phyloP scores from a whole-genome alignment of 352 stramenopile genomes.

The Phytophthora boehmeriae region DNA sequence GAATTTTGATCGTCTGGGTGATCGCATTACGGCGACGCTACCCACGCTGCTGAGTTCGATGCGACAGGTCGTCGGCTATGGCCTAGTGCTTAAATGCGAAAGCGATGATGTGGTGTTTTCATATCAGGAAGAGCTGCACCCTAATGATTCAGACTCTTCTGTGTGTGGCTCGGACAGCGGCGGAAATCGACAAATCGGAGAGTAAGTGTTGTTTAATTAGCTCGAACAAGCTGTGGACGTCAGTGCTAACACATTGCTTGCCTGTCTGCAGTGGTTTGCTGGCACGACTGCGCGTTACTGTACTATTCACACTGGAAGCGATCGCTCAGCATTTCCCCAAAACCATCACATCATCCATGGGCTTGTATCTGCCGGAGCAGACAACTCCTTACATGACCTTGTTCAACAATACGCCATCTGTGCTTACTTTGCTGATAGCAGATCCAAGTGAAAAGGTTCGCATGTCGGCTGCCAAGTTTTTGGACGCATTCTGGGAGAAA shows the following conservation, averaged over 20 bases:
- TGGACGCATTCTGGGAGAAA: slow-evolving; percentile 85
- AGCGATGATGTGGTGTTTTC: slow-evolving; percentile 62
- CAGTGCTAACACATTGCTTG: slow-evolving; percentile 8
- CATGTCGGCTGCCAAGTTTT: slow-evolving; percentile 73
- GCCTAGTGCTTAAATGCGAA: slow-evolving; percentile 55
- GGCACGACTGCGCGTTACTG: slow-evolving; percentile 72
- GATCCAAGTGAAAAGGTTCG: slow-evolving; percentile 81
- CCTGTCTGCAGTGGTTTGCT: slow-evolving; percentile 54
- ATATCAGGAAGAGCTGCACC: slow-evolving; percentile 60
- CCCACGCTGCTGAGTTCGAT: slow-evolving; percentile 77
- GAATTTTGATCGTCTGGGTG: slow-evolving; percentile 60
- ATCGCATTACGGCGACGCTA: slow-evolving; percentile 63
- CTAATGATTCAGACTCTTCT: slow-evolving; percentile 77
- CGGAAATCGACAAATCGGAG: slow-evolving; percentile 39
- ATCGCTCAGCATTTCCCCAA: slow-evolving; percentile 75
- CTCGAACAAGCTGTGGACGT: background rate
- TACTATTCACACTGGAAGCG: slow-evolving; percentile 72
- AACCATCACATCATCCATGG: slow-evolving; percentile 77
- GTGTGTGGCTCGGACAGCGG: slow-evolving; percentile 68
- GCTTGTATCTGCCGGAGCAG: slow-evolving; percentile 82
- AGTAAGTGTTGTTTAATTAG: slow-evolving; percentile 45
- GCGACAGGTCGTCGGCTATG: slow-evolving; percentile 79
- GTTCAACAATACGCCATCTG: slow-evolving; percentile 74
- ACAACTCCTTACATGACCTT: slow-evolving; percentile 85
- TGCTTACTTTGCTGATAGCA: slow-evolving; percentile 77